Evolutionary conservation across 148 eudicot species (phyloP).

Genomic region (Rheum nobile): DNA sequence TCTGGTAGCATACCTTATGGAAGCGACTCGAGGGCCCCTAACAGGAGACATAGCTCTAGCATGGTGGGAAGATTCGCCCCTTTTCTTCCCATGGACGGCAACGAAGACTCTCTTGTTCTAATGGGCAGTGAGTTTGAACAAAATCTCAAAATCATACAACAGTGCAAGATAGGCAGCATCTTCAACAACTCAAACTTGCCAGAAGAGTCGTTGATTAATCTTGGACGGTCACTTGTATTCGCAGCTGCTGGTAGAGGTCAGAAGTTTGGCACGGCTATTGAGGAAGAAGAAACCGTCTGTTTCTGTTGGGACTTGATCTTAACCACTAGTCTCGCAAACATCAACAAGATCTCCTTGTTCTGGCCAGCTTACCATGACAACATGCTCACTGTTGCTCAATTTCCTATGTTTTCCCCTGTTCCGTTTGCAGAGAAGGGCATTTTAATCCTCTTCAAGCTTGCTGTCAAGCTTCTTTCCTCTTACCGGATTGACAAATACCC

Average conservation of each 20-base stretch:
- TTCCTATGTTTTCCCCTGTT: constrained; percentile 66
- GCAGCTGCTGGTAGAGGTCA: constrained; percentile 96
- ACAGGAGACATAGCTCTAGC: constrained; percentile 22
- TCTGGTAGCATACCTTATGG: constrained; percentile 17
- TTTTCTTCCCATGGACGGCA: constrained; percentile 55
- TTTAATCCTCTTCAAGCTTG: constrained; percentile 39
- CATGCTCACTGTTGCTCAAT: constrained; percentile 51
- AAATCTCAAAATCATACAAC: constrained; percentile 68
- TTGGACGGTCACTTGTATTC: constrained; percentile 75
- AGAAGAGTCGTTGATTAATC: constrained; percentile 48
- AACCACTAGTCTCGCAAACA: constrained; percentile 31
- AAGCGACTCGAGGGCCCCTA: constrained; percentile 17
- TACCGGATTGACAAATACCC: constrained; percentile 33
- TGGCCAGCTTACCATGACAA: constrained; percentile 79
- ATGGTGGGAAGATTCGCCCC: constrained; percentile 42
- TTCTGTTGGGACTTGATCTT: constrained; percentile 85
- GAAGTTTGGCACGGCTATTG: constrained; percentile 75
- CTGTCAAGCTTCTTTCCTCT: constrained; percentile 43
- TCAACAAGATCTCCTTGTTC: constrained; percentile 39
- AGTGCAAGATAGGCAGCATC: constrained; percentile 61
- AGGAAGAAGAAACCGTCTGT: constrained; percentile 82
- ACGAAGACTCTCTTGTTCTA: constrained; percentile 64
- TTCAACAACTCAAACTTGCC: constrained; percentile 57
- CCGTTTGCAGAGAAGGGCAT: constrained; percentile 76
- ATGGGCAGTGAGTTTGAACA: constrained; percentile 89